Evolutionary conservation across 2,329 filamentous ascomycete genomes (phyloP), one percentile per base, ranked within the genome.

Genomic region (Teratosphaeria epicoccoides): DNA sequence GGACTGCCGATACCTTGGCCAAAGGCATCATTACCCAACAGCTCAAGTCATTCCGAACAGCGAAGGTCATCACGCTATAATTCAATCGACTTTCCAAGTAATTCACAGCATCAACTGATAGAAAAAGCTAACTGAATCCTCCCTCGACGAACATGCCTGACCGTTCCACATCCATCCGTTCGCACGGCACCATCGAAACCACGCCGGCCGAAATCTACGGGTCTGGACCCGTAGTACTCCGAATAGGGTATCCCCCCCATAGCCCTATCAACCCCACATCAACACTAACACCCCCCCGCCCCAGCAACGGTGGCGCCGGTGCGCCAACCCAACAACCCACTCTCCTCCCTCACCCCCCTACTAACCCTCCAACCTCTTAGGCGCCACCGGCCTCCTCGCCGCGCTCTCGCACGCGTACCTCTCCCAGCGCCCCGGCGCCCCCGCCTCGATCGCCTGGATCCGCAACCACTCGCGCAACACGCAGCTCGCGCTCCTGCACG

Each of bases 381-480:
- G 33, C 33, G 17, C 44, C 5, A 46, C 44, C 14, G 44, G 44
- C 44, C 25, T 46, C 23, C 11, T 46, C 23, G n/a, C 14, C 5
- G 44, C 44, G 4, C 22, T 46, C 6, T 12, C 44, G 7, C 3
- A 24, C 5, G 44, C 23, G 20, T 46, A 46, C 25, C 44, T 46
- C 23, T 46, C 44, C 7, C 23, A 14, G 17, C 23, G 20, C 2
- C 17, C 44, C 5, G 22, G 44, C 6, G 2, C 10, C 43, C 5
- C 24, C 25, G 4, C 17, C 4, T 40, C 33, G 1, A 59, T 63
- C 6, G 58, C 51, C 6, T 61, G 59, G 59, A 50, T 61, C 0
- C 25, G 50, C 3, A 62, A 63, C 51, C 59, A 61, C 28, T 58
- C 53, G 20, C 57, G 61, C 2, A 55, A 63, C 22, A 55, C 55